A percentile compares a stretch with the other conserved stretches of the same genome.
Conservation (phyloP, 305 asterid species). For the Caryopteris hybrid region DNA sequence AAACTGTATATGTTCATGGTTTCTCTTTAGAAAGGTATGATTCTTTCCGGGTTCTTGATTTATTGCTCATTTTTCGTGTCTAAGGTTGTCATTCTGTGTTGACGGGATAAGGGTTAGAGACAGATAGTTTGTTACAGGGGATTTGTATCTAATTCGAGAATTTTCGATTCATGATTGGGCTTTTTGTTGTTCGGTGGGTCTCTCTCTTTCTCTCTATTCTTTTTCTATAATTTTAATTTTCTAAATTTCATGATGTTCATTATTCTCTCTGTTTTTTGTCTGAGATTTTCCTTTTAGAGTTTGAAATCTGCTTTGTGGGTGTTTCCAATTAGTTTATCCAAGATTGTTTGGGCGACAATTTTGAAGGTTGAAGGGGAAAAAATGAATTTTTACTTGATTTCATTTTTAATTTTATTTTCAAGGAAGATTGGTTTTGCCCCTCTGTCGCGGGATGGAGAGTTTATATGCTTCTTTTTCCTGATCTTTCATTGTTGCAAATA, state of each 20-base stretch:
- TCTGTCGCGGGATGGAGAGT: not conserved
- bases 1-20: conserved; percentile 7
- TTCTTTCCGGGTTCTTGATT: conserved; percentile 13
- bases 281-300: not conserved
- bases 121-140: not conserved
- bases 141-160: not conserved
- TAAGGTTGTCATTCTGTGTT: not conserved
- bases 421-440: not conserved
- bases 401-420: not conserved
- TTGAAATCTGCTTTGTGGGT: not conserved
- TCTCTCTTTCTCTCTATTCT: not conserved
- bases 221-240: not conserved
- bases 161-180: conserved; percentile 1
- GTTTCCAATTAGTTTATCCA: not conserved
- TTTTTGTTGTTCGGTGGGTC: not conserved
- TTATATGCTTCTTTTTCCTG: not conserved
- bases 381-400: conserved; percentile 1
- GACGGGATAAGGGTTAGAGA: not conserved
- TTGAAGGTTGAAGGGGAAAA: not conserved
- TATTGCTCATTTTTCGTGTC: not conserved
- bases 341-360: not conserved
- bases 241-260: not conserved
- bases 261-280: not conserved
- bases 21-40: conserved; percentile 6
- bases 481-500: not conserved